Evolutionary conservation across 371 early-diverging fungal species (phyloP).

Genomic region (Zychaea mexicana): DNA sequence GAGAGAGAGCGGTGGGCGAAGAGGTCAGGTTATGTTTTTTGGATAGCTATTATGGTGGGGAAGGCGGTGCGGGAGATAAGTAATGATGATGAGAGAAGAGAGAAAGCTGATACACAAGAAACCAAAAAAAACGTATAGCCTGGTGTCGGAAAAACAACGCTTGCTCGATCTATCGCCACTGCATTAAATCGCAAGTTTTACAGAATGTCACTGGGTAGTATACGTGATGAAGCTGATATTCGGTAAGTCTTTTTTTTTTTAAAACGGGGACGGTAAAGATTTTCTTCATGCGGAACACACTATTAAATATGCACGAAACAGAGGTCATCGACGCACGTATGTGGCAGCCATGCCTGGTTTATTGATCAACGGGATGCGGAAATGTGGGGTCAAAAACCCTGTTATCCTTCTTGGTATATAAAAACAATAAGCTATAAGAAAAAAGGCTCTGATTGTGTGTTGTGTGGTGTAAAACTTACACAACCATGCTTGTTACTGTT

Average conservation of each 20-base stretch:
- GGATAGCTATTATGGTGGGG: too few species aligned
- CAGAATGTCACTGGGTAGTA: slow-evolving; percentile 85
- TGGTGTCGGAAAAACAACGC: slow-evolving; percentile 83
- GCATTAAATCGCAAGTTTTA: slow-evolving; percentile 83
- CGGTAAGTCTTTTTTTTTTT: too few species aligned
- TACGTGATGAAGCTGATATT: slow-evolving; percentile 89
- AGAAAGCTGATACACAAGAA: too few species aligned
- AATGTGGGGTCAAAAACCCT: slow-evolving; percentile 78
- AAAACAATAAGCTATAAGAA: too few species aligned
- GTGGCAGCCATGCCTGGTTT: slow-evolving; percentile 88
- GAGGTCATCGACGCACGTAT: slow-evolving; percentile 89
- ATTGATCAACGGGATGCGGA: slow-evolving; percentile 76
- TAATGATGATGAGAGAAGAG: not conserved
- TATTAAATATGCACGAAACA: too few species aligned
- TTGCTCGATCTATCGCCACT: slow-evolving; percentile 77
- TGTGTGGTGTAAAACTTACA: too few species aligned
- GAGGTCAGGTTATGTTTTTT: too few species aligned
- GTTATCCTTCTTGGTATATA: slow-evolving; percentile 68
- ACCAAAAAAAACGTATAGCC: slow-evolving; percentile 52
- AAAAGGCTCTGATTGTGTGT: too few species aligned
- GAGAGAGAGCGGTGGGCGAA: too few species aligned
- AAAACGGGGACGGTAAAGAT: too few species aligned
- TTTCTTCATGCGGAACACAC: too few species aligned
- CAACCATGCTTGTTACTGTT: too few species aligned
- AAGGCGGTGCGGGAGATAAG: not conserved